Conservation (phyloP, 2,329 filamentous ascomycete species). For the Scorias spongiosa region DNA sequence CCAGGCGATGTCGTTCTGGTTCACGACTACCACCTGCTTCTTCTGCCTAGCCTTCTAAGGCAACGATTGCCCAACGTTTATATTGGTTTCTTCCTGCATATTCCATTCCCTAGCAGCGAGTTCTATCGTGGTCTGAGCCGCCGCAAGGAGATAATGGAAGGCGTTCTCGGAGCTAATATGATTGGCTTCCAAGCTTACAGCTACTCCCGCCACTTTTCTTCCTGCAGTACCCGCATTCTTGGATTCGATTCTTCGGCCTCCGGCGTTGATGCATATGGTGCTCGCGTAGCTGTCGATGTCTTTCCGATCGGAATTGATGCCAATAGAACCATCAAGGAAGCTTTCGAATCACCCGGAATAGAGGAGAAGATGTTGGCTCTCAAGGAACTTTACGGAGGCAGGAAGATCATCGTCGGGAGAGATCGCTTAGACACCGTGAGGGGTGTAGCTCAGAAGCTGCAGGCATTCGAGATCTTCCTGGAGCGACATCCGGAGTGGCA, state of each 20-base stretch:
- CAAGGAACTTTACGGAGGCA: slow-evolving; percentile 64
- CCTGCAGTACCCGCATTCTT: slow-evolving; percentile 79
- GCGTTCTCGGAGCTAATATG: slow-evolving; percentile 79
- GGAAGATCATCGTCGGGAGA: slow-evolving; percentile 88
- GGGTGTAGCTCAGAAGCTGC: slow-evolving; percentile 88
- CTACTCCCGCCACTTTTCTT: slow-evolving; percentile 87
- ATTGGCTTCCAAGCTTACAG: slow-evolving; percentile 92
- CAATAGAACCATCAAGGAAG: slow-evolving; percentile 57
- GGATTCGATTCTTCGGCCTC: slow-evolving; percentile 77
- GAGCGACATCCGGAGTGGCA: slow-evolving; percentile 84
- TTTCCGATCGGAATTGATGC: slow-evolving; percentile 93
- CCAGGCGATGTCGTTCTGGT: slow-evolving; percentile 85
- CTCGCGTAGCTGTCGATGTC: slow-evolving; percentile 78
- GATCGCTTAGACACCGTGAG: slow-evolving; percentile 87
- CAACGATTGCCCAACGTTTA: slow-evolving; percentile 79
- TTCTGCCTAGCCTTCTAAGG: slow-evolving; percentile 76
- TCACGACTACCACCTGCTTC: slow-evolving; percentile 85
- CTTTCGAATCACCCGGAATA: slow-evolving; percentile 52
- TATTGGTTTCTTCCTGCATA: slow-evolving; percentile 87
- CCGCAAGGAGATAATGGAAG: slow-evolving; percentile 79
- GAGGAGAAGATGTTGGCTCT: slow-evolving; percentile 58
- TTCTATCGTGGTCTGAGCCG: slow-evolving; percentile 79
- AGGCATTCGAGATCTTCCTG: slow-evolving; percentile 85
- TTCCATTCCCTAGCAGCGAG: slow-evolving; percentile 90
- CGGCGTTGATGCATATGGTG: slow-evolving; percentile 77